Evolutionary conservation across 768 basidiomycete genomes (phyloP).

Genomic region (Leccinum imitatum): DNA sequence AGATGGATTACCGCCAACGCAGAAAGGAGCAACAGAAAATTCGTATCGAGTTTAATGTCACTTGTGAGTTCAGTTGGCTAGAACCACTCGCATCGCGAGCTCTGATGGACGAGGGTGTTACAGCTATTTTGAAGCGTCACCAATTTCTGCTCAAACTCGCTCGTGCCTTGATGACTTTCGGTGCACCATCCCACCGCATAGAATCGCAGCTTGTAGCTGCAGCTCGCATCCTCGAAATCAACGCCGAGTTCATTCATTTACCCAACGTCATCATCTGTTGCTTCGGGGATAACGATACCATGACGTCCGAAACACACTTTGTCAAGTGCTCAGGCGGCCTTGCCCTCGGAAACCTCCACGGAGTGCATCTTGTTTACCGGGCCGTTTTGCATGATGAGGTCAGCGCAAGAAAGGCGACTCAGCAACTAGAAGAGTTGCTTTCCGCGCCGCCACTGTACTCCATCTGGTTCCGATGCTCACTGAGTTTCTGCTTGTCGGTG

Average conservation of each 20-base stretch:
- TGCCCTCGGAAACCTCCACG: constrained; percentile 80
- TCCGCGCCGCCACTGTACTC: constrained; percentile 64
- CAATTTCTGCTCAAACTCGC: constrained; percentile 86
- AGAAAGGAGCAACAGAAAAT: constrained; percentile 64
- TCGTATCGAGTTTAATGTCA: constrained; percentile 73
- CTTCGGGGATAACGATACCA: constrained; percentile 88
- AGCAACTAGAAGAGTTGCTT: constrained; percentile 62
- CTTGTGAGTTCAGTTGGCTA: constrained; percentile 45
- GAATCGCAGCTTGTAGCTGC: constrained; percentile 90
- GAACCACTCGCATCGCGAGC: background rate
- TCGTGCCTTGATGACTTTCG: constrained; percentile 85
- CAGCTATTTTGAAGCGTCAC: constrained; percentile 79
- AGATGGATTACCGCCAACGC: constrained; percentile 67
- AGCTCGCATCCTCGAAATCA: constrained; percentile 84
- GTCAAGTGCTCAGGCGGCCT: constrained; percentile 76
- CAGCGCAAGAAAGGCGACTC: constrained; percentile 73
- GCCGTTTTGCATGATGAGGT: constrained; percentile 90
- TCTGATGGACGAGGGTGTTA: constrained; percentile 2
- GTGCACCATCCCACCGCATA: constrained; percentile 91
- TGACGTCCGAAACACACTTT: constrained; percentile 87
- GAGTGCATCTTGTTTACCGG: constrained; percentile 83
- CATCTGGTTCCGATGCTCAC: constrained; percentile 54
- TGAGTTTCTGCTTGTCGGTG: constrained; percentile 71
- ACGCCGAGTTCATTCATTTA: constrained; percentile 88
- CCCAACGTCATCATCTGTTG: constrained; percentile 82